Conservation (phyloP, 805 yeast genomes). For the Wickerhamiella alocasiicola region DNA sequence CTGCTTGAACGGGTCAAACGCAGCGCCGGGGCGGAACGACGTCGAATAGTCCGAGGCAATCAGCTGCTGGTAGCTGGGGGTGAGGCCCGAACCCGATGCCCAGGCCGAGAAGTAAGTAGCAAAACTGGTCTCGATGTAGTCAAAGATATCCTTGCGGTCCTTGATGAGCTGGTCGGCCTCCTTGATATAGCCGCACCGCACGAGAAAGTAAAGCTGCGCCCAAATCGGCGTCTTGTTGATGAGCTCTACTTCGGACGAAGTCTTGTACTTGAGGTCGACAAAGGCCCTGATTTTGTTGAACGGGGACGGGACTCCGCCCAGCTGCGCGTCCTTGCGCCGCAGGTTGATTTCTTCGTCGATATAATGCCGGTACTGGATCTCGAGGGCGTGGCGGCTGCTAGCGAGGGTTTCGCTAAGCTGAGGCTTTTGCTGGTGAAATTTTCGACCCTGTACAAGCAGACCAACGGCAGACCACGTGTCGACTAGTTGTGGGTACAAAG, state of each 20-base stretch:
- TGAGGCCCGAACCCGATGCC: constrained; percentile 38
- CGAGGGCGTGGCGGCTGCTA: constrained; percentile 44
- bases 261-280: constrained; percentile 35
- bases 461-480: constrained; percentile 23
- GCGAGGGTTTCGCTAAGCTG: constrained; percentile 34
- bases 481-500: constrained; percentile 51
- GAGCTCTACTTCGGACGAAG: constrained; percentile 37
- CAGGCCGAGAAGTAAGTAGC: constrained; percentile 66
- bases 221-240: constrained; percentile 86
- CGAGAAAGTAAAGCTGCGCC: constrained; percentile 76
- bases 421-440: constrained; percentile 5
- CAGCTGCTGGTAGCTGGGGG: constrained; percentile 56
- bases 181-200: constrained; percentile 68
- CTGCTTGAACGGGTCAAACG: constrained; percentile 78
- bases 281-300: constrained; percentile 60
- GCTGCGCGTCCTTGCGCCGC: constrained; percentile 36
- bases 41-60: constrained; percentile 73
- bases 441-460: constrained; percentile 9
- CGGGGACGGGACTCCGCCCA: constrained; percentile 60
- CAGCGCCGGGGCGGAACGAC: constrained; percentile 52
- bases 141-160: constrained; percentile 57
- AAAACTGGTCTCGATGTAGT: constrained; percentile 75
- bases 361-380: constrained; percentile 63
- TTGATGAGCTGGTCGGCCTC: constrained; percentile 66
- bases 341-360: constrained; percentile 51